Evolutionary conservation across 106 monocot species (phyloP).

Genomic region (Apostasia ramifera): DNA sequence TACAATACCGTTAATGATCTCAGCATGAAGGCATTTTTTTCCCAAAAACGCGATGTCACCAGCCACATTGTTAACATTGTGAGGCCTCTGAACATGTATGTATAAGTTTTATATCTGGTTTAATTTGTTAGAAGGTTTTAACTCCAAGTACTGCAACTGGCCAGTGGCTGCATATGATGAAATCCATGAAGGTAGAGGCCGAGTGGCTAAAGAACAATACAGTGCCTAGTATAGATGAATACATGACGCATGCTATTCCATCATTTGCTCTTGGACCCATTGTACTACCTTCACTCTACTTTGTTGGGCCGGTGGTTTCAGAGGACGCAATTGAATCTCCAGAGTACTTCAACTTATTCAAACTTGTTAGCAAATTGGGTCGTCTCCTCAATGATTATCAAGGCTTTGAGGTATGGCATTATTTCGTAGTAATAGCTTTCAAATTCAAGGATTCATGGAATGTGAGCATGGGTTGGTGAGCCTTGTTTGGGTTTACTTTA

Average conservation of each 20-base stretch:
- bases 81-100: constrained; percentile 12
- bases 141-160: constrained; percentile 1
- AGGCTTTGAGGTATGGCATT: constrained; percentile 54
- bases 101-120: background rate
- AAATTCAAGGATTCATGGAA: no score
- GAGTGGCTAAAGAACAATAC: constrained; percentile 48
- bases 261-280: constrained; percentile 88
- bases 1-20: constrained; percentile 59
- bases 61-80: constrained; percentile 65
- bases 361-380: constrained; percentile 76
- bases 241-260: constrained; percentile 76
- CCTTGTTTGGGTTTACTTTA: no score
- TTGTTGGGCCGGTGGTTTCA: constrained; percentile 60
- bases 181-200: constrained; percentile 72
- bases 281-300: constrained; percentile 74
- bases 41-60: constrained; percentile 52
- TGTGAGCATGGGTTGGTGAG: no score
- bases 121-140: background rate
- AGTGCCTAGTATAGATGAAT: constrained; percentile 63
- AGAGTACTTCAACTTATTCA: constrained; percentile 53
- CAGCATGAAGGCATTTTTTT: constrained; percentile 42
- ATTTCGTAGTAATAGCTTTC: background rate
- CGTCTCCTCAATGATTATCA: constrained; percentile 80
- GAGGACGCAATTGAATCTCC: constrained; percentile 28
- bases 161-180: constrained; percentile 77